Conservation (phyloP, 495 filamentous ascomycete genomes). For the Lophiotrema nucula region DNA sequence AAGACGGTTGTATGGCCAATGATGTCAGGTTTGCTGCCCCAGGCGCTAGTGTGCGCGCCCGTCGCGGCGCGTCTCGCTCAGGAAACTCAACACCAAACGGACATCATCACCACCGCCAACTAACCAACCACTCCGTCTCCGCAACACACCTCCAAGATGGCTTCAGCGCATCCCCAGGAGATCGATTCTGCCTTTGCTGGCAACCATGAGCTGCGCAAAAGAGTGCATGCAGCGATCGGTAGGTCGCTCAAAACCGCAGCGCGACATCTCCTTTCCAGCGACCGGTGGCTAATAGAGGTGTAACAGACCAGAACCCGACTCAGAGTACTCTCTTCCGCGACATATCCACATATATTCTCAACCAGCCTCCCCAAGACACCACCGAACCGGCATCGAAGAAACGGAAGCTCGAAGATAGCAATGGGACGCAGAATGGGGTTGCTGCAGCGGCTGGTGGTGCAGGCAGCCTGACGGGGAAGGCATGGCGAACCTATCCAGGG, state of each 20-base stretch:
- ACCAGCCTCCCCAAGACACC: slow-evolving; percentile 7
- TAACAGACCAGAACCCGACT: slow-evolving; percentile 29
- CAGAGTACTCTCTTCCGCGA: slow-evolving; percentile 33
- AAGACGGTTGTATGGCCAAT: too few relatives aligned
- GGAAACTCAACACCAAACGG: background rate
- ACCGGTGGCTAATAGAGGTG: background rate
- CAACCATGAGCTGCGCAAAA: slow-evolving; percentile 31
- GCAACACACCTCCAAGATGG: slow-evolving; percentile 5
- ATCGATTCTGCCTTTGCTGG: slow-evolving; percentile 30
- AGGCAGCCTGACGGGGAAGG: slow-evolving; percentile 14
- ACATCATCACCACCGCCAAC: background rate
- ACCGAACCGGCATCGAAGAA: slow-evolving; percentile 33
- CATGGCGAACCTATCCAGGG: slow-evolving; percentile 27
- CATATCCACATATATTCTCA: slow-evolving; percentile 34
- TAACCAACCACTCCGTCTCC: background rate
- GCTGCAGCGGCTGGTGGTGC: background rate
- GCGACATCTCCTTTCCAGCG: background rate
- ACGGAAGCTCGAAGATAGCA: slow-evolving; percentile 35
- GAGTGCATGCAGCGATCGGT: slow-evolving; percentile 32
- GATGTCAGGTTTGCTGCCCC: background rate
- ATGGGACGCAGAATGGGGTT: slow-evolving; percentile 17
- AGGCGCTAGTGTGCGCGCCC: background rate
- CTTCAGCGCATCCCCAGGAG: slow-evolving; percentile 19
- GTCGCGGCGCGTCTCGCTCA: background rate
- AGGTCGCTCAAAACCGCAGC: too few relatives aligned